Conservation (phyloP, 371 early-diverging fungal species). For the Mucor indicus region DNA sequence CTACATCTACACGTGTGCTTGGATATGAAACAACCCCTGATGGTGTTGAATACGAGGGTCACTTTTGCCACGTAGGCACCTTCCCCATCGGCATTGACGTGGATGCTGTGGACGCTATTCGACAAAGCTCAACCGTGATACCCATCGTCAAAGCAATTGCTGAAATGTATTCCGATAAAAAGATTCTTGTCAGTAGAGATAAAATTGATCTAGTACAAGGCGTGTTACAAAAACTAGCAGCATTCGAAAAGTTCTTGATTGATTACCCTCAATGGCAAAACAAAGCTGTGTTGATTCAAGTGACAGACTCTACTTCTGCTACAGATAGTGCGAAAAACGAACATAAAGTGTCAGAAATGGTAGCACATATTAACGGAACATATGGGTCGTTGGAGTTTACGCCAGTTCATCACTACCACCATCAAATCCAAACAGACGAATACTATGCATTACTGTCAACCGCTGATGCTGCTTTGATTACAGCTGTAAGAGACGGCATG, state of each 20-base stretch:
- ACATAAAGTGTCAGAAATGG: slow-evolving; percentile 82
- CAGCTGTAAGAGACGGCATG: slow-evolving; percentile 98
- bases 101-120: slow-evolving; percentile 38
- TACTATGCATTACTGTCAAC: slow-evolving; percentile 92
- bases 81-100: slow-evolving; percentile 98
- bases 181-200: slow-evolving; percentile 96
- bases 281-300: slow-evolving; percentile 87
- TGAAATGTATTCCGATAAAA: slow-evolving; percentile 90
- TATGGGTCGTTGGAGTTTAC: slow-evolving; percentile 94
- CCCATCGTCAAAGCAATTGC: slow-evolving; percentile 75
- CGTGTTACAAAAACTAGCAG: slow-evolving; percentile 93
- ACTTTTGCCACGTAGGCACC: slow-evolving; percentile 78
- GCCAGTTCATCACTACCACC: slow-evolving; percentile 95
- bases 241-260: slow-evolving; percentile 90
- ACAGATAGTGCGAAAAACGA: slow-evolving; percentile 68
- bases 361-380: slow-evolving; percentile 90
- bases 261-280: slow-evolving; percentile 90
- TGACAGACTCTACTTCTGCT: slow-evolving; percentile 38
- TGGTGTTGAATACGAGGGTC: slow-evolving; percentile 77
- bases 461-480: slow-evolving; percentile 95
- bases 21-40: slow-evolving; percentile 84
- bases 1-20: slow-evolving; percentile 88
- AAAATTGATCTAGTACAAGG: slow-evolving; percentile 98
- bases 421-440: slow-evolving; percentile 90
- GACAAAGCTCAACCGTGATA: slow-evolving; percentile 47